phyloP scores from a whole-genome alignment of 208 protist species.

The Cochliopodium minus region DNA sequence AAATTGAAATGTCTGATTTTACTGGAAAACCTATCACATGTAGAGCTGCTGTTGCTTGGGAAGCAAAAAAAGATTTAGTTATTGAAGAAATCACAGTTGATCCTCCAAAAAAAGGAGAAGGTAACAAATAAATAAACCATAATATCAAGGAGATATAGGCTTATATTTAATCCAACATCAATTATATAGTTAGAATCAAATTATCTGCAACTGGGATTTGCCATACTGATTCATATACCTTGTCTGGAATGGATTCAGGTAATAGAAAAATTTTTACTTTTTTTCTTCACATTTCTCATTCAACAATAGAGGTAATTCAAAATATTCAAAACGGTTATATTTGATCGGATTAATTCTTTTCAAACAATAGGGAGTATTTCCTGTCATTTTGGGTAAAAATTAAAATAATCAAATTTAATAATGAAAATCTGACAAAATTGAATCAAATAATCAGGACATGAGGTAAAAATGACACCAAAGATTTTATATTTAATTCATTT shows the following conservation, averaged over 20 bases:
- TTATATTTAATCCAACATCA: too few species aligned
- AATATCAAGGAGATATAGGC: too few species aligned
- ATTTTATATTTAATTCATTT: too few species aligned
- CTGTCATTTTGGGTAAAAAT: slow-evolving; percentile 57
- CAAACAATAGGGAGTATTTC: slow-evolving; percentile 61
- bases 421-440: neutral
- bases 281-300: slow-evolving; percentile 3
- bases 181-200: slow-evolving; percentile 56
- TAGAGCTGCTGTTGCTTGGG: slow-evolving; percentile 50
- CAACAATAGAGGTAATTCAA: slow-evolving; percentile 2
- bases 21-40: slow-evolving; percentile 29
- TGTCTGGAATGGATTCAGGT: slow-evolving; percentile 32
- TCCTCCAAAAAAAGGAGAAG: slow-evolving; percentile 49
- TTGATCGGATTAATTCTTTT: slow-evolving; percentile 4
- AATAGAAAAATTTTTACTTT: neutral
- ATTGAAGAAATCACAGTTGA: slow-evolving; percentile 45
- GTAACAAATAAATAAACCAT: too few species aligned
- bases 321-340: slow-evolving; percentile 6
- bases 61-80: slow-evolving; percentile 24
- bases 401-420: neutral
- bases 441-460: too few species aligned
- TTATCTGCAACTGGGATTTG: slow-evolving; percentile 42
- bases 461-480: too few species aligned
- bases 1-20: slow-evolving; percentile 3
- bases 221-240: slow-evolving; percentile 65